Conservation (phyloP, 805 yeast genomes). For the Metschnikowia continentalis region DNA sequence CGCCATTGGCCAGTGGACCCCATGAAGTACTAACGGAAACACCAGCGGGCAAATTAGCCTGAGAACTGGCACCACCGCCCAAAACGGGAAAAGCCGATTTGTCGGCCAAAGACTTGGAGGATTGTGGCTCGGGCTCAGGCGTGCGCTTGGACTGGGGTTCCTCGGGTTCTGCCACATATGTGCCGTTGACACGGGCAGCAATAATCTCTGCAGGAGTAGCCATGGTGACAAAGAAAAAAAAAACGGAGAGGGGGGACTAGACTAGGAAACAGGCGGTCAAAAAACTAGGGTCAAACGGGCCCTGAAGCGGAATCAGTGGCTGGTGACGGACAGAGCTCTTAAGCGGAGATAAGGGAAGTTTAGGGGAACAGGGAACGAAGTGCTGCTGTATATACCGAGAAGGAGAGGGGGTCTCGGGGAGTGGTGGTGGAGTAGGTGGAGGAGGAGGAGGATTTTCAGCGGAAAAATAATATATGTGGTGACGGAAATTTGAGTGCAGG, state of each 20-base stretch:
- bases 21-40: conserved; percentile 32
- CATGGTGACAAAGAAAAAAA: conserved; percentile 20
- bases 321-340: neutral
- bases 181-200: conserved; percentile 41
- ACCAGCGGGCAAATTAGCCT: conserved; percentile 10
- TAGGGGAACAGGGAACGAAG: neutral
- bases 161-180: conserved; percentile 15
- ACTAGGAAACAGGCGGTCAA: conserved; percentile 3
- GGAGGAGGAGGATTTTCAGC: neutral
- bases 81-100: conserved; percentile 64
- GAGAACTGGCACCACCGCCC: conserved; percentile 39
- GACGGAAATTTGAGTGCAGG: too few relatives aligned
- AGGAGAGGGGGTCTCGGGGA: neutral
- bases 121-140: conserved; percentile 10
- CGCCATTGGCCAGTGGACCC: conserved; percentile 34
- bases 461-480: neutral
- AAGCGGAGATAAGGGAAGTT: too few relatives aligned
- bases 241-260: neutral
- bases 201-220: conserved; percentile 47
- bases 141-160: neutral
- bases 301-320: neutral
- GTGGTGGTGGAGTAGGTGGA: neutral
- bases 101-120: conserved; percentile 43
- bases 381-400: neutral
- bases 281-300: neutral